Evolutionary conservation across 1,284 basidiomycete species (phyloP).

Genomic region (Inonotus hispidus): DNA sequence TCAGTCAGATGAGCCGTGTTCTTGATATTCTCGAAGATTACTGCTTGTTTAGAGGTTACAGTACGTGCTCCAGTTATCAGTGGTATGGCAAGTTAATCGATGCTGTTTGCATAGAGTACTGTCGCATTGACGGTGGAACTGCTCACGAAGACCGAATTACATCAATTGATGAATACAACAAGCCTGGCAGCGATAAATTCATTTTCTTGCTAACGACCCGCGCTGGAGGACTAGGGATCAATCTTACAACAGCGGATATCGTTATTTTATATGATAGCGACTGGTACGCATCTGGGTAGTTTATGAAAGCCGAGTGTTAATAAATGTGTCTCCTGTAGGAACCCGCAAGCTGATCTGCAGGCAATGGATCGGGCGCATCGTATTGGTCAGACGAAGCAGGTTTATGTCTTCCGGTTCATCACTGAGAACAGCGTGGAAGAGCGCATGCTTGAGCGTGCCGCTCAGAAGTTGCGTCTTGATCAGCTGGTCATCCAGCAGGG

Average conservation of each 20-base stretch:
- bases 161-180: constrained; percentile 98
- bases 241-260: constrained; percentile 91
- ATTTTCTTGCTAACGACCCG: constrained; percentile 97
- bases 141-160: constrained; percentile 95
- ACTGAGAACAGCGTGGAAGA: constrained; percentile 95
- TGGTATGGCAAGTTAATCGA: not conserved
- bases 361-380: constrained; percentile 99
- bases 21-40: constrained; percentile 97
- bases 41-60: constrained; percentile 87
- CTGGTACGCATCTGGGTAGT: constrained; percentile 51
- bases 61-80: constrained; percentile 44
- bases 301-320: not conserved
- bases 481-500: constrained; percentile 99
- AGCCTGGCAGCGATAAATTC: constrained; percentile 91
- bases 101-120: constrained; percentile 66
- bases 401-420: constrained; percentile 97
- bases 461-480: constrained; percentile 93
- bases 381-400: constrained; percentile 98
- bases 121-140: constrained; percentile 94
- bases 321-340: constrained; percentile 45
- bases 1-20: constrained; percentile 96
- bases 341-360: constrained; percentile 97
- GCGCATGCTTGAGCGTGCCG: constrained; percentile 93
- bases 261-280: constrained; percentile 98
- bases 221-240: constrained; percentile 98